phyloP scores from a whole-genome alignment of 371 early-diverging fungal genomes.

The Lichtheimia hyalospora region DNA sequence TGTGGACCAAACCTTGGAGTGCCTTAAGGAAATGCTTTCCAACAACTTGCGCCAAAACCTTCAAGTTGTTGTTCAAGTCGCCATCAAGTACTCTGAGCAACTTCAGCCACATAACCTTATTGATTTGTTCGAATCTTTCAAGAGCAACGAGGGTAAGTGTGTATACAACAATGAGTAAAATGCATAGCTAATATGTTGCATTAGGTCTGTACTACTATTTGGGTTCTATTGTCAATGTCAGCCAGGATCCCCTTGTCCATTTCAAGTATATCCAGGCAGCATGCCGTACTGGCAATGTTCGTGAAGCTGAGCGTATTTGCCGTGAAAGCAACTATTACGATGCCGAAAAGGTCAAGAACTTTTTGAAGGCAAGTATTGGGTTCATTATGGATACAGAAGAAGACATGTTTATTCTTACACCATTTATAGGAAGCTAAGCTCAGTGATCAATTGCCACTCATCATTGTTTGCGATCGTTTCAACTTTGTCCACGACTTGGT shows the following conservation, averaged over 20 bases:
- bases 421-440: slow-evolving; percentile 82
- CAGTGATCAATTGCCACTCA: slow-evolving; percentile 92
- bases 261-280: slow-evolving; percentile 99
- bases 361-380: slow-evolving; percentile 66
- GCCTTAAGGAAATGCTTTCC: slow-evolving; percentile 86
- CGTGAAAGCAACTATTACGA: slow-evolving; percentile 95
- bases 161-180: slow-evolving; percentile 14
- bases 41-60: slow-evolving; percentile 92
- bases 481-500: slow-evolving; percentile 97
- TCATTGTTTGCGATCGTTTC: slow-evolving; percentile 97
- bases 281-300: slow-evolving; percentile 88
- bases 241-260: slow-evolving; percentile 92
- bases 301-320: slow-evolving; percentile 97
- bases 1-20: slow-evolving; percentile 91
- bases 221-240: slow-evolving; percentile 92
- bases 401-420: background rate
- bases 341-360: slow-evolving; percentile 96
- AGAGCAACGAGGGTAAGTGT: slow-evolving; percentile 82
- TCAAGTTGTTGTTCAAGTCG: slow-evolving; percentile 92
- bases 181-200: background rate
- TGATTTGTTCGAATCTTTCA: slow-evolving; percentile 87
- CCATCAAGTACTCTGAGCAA: slow-evolving; percentile 95
- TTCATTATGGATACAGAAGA: background rate
- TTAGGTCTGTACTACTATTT: slow-evolving; percentile 84
- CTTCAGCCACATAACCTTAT: slow-evolving; percentile 89